Evolutionary conservation across 1,284 basidiomycete species (phyloP), one percentile per base, ranked within the genome.

Genomic region (Pseudozyma hubeiensis): DNA sequence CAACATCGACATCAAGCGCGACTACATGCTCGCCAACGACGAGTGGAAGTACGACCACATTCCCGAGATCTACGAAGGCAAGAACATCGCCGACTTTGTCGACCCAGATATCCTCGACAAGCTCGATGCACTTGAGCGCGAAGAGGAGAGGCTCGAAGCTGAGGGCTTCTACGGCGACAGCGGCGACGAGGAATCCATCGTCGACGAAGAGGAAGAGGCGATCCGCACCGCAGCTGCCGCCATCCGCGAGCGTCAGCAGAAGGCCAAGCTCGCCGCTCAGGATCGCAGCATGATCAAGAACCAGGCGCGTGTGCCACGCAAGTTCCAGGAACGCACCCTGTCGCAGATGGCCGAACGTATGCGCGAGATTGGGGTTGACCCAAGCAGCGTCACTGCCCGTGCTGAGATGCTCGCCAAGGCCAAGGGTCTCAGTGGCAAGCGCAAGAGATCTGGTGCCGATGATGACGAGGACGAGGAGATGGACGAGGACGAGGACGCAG

Each of bases 71-170:
- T 90, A 93, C 90, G 90, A 98, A 76, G 97, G 96, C 86, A 98
- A 98, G 89, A 99, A 99, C 87, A 87, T 99, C 60, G 95, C 95
- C 41, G 96, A 99, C 88, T 99, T 99, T 80, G 92, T 99, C 86
- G 97, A 99, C 85, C 92, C 94, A n/a, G 97, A 99, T 83, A 99
- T 99, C 76, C 90, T 90, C 43, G 94, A 95, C 86, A 95, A 93
- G 86, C 90, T 99, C 63, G 96, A 98, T 84, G 96, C 94, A 10
- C 90, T 99, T 56, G 97, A 99, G 87, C 90, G 92, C 40, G 96
- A 99, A 85, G 96, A 99, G 86, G 96, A 97, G 86, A 90, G 89
- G 81, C 88, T 99, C 31, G 89, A 94, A 84, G 91, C 91, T 1
- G 93, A 98, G 83, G 97, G 96, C 6, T 98, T 94, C 88, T 99